phyloP scores from a whole-genome alignment of 768 basidiomycete genomes.

The Boletus subparvulus region DNA sequence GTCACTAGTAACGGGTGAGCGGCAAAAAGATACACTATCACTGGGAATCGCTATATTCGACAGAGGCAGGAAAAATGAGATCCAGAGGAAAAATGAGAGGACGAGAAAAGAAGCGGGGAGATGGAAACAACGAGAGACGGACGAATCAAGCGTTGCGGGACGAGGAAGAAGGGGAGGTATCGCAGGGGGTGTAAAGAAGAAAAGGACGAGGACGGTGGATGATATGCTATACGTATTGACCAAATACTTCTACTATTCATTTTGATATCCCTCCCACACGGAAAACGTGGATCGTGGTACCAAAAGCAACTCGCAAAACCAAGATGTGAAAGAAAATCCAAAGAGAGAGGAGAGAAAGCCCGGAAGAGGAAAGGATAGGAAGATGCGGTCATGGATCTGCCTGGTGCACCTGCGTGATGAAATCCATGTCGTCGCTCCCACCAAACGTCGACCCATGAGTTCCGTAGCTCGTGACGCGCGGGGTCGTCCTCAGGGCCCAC shows the following conservation, averaged over 20 bases:
- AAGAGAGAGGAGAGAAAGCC: too few species aligned
- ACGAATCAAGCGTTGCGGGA: not conserved
- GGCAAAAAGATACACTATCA: conserved; percentile 20
- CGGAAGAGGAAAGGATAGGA: not conserved
- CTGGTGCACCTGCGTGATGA: conserved; percentile 15
- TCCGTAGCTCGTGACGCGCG: conserved; percentile 9
- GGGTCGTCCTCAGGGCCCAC: conserved; percentile 6
- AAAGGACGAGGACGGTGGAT: not conserved
- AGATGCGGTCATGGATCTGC: conserved; percentile 9
- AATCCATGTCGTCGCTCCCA: conserved; percentile 26
- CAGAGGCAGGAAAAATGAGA: not conserved
- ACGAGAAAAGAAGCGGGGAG: not conserved
- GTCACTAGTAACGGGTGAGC: not conserved
- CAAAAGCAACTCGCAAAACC: conserved; percentile 10
- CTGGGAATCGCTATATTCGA: conserved; percentile 10
- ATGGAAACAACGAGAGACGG: not conserved
- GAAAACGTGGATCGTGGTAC: conserved; percentile 1
- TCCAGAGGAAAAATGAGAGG: not conserved
- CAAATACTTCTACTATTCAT: conserved; percentile 3
- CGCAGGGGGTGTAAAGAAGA: not conserved
- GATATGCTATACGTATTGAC: conserved; percentile 19
- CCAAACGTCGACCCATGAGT: conserved; percentile 27
- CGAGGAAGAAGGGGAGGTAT: conserved; percentile 5
- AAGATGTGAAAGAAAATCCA: not conserved
- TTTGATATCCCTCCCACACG: conserved; percentile 6